Percentiles rank a stretch among this genome's conserved stretches.
Evolutionary conservation across 2,329 filamentous ascomycete genomes (phyloP).

Genomic region (Metarhizium humberi): DNA sequence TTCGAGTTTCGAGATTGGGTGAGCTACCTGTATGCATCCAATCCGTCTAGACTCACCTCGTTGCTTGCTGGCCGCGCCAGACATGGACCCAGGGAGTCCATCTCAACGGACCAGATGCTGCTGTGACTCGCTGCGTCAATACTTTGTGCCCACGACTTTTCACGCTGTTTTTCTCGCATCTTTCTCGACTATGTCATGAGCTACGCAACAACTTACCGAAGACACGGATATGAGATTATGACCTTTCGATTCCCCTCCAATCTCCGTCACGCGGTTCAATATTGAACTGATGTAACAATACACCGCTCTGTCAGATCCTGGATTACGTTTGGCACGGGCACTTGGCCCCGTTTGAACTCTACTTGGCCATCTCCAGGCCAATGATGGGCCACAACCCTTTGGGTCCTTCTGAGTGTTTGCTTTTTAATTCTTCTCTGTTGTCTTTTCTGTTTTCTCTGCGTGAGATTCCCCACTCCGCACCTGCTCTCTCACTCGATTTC

Average conservation of each 20-base stretch:
- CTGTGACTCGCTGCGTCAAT: neutral
- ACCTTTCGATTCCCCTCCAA: slow-evolving; percentile 2
- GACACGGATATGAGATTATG: slow-evolving; percentile 19
- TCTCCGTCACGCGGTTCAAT: slow-evolving; percentile 2
- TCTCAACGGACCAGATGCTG: neutral
- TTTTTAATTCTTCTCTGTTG: neutral
- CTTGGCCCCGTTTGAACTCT: neutral
- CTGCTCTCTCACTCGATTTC: neutral
- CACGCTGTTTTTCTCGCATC: slow-evolving; percentile 7
- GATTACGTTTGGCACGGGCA: neutral
- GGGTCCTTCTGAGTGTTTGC: neutral
- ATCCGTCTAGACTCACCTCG: slow-evolving; percentile 39
- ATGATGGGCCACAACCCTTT: neutral
- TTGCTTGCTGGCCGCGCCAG: slow-evolving; percentile 37
- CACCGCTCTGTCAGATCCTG: neutral
- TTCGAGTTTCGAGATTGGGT: slow-evolving; percentile 39
- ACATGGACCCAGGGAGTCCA: neutral
- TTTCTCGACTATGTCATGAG: slow-evolving; percentile 3
- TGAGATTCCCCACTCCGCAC: neutral
- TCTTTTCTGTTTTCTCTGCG: neutral
- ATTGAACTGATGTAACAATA: neutral
- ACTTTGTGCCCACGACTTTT: slow-evolving; percentile 6
- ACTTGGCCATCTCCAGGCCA: neutral
- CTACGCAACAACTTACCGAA: slow-evolving; percentile 20
- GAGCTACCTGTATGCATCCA: slow-evolving; percentile 36